Percentiles rank a stretch among this genome's conserved stretches.
Conservation (phyloP, 495 filamentous ascomycete species). For the Poronia punctata region DNA sequence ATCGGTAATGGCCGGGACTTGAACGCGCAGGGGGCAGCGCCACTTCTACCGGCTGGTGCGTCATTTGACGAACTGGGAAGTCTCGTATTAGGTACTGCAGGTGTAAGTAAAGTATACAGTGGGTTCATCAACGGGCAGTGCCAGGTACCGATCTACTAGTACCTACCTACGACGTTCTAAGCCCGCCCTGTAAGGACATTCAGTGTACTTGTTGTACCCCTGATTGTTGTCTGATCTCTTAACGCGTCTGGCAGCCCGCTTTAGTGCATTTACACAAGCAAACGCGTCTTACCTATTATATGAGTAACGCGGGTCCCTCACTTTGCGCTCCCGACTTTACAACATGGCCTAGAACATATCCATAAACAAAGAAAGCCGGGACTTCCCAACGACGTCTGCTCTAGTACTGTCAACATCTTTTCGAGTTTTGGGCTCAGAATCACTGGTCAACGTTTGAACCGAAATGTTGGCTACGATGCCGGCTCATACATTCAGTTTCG, state of each 20-base stretch:
- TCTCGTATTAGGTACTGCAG: background rate
- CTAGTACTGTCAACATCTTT: background rate
- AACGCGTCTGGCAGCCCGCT: conserved; percentile 7
- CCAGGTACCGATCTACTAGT: too few relatives aligned
- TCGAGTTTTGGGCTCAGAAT: background rate
- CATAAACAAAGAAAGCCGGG: too few relatives aligned
- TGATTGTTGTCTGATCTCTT: too few relatives aligned
- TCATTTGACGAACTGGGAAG: background rate
- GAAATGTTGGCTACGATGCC: conserved; percentile 29
- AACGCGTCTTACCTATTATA: conserved; percentile 11
- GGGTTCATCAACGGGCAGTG: too few relatives aligned
- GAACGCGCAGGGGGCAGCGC: background rate
- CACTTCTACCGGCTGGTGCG: too few relatives aligned
- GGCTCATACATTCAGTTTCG: conserved; percentile 19
- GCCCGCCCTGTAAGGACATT: too few relatives aligned
- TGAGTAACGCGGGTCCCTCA: conserved; percentile 4
- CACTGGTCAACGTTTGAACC: background rate
- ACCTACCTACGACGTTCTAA: too few relatives aligned
- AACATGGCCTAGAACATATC: too few relatives aligned
- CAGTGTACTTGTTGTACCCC: too few relatives aligned
- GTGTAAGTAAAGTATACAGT: background rate
- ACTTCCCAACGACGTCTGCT: too few relatives aligned
- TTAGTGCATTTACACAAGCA: conserved; percentile 4
- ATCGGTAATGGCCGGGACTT: background rate
- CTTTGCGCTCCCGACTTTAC: too few relatives aligned